These are phyloP conservation scores for Zygnema cylindricum DNA, from an alignment of 139 green algal species.

Conservation along the genomic window DNA sequence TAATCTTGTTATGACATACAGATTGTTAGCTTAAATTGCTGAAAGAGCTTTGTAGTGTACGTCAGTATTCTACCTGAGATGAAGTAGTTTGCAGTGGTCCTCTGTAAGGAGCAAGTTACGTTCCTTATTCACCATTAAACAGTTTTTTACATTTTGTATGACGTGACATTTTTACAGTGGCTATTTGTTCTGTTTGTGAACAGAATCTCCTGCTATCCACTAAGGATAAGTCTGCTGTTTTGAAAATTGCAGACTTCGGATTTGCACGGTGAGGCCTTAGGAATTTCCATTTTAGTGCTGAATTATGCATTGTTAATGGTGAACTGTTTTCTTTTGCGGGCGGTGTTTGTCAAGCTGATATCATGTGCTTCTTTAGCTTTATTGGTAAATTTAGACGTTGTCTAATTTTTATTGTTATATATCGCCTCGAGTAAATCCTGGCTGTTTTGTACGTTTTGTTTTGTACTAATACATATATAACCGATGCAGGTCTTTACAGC, in stretches of 20 bases:
- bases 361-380: not conserved
- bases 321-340: too few relatives aligned
- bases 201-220: constrained; percentile 61
- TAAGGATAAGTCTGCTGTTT: constrained; percentile 2
- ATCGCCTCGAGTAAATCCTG: too few relatives aligned
- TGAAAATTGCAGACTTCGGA: constrained; percentile 99
- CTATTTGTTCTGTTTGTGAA: not conserved
- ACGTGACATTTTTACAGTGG: not conserved
- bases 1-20: too few relatives aligned
- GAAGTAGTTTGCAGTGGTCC: not conserved
- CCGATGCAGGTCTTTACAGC: constrained; percentile 62
- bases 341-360: too few relatives aligned
- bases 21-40: not conserved
- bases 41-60: not conserved
- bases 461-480: not conserved
- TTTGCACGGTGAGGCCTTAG: constrained; percentile 89
- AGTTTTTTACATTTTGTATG: not conserved
- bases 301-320: too few relatives aligned
- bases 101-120: not conserved
- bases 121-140: not conserved
- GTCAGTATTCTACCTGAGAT: not conserved
- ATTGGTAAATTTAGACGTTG: not conserved
- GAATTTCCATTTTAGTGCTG: too few relatives aligned
- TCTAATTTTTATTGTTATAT: too few relatives aligned
- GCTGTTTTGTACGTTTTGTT: not conserved